phyloP scores from a whole-genome alignment of 1,284 basidiomycete genomes.

The Ceratobasidium papillatum region DNA sequence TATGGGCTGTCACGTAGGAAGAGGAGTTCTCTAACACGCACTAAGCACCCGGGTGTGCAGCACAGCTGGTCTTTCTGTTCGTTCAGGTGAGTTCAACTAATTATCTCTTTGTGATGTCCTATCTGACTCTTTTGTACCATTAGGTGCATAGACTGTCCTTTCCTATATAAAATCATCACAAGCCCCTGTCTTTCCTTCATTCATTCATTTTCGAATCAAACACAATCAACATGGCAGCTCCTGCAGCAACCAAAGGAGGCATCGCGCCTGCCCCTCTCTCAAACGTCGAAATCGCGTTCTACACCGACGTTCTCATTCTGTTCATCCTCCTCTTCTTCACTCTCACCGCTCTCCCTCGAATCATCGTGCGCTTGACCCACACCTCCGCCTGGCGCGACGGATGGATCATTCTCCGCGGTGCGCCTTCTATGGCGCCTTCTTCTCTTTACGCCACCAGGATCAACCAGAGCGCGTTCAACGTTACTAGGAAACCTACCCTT shows the following conservation, averaged over 20 bases:
- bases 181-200: conserved; percentile 16
- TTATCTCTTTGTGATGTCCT: neutral
- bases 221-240: neutral
- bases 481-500: conserved; percentile 36
- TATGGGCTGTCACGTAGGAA: neutral
- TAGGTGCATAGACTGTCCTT: conserved; percentile 10
- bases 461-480: conserved; percentile 11
- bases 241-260: neutral
- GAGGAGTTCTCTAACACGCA: neutral
- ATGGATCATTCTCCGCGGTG: conserved; percentile 40
- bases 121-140: neutral
- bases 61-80: conserved; percentile 34
- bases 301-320: conserved; percentile 49
- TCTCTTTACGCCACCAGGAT: neutral
- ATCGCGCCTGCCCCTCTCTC: conserved; percentile 11
- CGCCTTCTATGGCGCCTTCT: neutral
- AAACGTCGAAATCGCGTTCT: conserved; percentile 49
- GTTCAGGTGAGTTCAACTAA: neutral
- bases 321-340: conserved; percentile 46
- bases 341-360: conserved; percentile 50
- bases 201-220: neutral
- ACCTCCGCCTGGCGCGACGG: conserved; percentile 30
- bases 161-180: conserved; percentile 9
- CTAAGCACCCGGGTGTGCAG: conserved; percentile 12
- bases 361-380: conserved; percentile 51